phyloP scores from a whole-genome alignment of 441 rosid species.

The Gossypium lobatum region DNA sequence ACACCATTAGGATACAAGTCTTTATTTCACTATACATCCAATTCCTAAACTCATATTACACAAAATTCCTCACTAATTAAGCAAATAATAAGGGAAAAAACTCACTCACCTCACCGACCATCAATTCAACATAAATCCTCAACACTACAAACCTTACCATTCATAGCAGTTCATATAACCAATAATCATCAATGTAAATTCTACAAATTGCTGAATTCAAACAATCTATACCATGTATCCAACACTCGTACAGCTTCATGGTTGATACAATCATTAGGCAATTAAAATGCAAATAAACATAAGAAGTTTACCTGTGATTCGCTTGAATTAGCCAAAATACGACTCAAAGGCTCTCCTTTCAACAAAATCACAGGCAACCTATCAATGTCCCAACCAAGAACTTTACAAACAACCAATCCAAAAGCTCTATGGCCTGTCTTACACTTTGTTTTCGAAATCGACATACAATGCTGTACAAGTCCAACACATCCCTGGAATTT shows the following conservation, averaged over 20 bases:
- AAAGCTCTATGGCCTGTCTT: constrained; percentile 57
- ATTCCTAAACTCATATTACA: not conserved
- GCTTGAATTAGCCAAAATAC: constrained; percentile 17
- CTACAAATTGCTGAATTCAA: not conserved
- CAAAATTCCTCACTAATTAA: not conserved
- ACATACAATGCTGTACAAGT: constrained; percentile 55
- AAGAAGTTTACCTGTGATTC: constrained; percentile 21
- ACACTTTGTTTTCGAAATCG: constrained; percentile 43
- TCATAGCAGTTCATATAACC: not conserved
- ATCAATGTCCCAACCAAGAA: constrained; percentile 71
- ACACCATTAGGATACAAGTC: not conserved
- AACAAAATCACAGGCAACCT: constrained; percentile 42
- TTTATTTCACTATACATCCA: not conserved
- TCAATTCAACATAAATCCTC: not conserved
- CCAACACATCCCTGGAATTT: constrained; percentile 51
- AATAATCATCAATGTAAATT: not conserved
- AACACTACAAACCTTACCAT: not conserved
- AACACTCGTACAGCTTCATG: not conserved
- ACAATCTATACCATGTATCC: not conserved
- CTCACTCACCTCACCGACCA: not conserved
- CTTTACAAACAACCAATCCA: constrained; percentile 59
- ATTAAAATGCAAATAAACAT: not conserved
- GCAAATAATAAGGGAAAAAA: not conserved
- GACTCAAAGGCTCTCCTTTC: constrained; percentile 39
- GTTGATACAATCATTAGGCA: not conserved